A percentile compares a stretch with the other conserved stretches of the same genome.
phyloP scores from a whole-genome alignment of 805 yeast genomes.

The Cyberlindnera mycetangii region DNA sequence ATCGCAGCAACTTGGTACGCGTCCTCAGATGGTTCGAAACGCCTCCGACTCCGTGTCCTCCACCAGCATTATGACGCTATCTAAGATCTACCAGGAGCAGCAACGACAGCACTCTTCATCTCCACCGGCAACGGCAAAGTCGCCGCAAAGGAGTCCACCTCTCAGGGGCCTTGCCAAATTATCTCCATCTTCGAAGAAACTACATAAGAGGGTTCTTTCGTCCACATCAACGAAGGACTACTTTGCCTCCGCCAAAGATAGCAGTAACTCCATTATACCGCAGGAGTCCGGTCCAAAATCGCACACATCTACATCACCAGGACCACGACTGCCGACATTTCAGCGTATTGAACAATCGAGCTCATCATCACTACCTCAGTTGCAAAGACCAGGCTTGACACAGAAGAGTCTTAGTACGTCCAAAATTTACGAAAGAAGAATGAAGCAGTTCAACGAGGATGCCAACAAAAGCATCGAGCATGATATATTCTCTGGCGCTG shows the following conservation, averaged over 20 bases:
- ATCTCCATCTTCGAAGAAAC: slow-evolving; percentile 18
- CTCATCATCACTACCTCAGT: background rate
- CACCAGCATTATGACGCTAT: slow-evolving; percentile 25
- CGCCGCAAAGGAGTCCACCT: slow-evolving; percentile 5
- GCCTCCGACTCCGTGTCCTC: slow-evolving; percentile 17
- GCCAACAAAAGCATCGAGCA: slow-evolving; percentile 2
- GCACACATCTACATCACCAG: slow-evolving; percentile 8
- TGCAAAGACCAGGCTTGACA: slow-evolving; percentile 4
- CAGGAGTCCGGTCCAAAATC: background rate
- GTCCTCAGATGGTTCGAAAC: slow-evolving; percentile 6
- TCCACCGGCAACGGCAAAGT: slow-evolving; percentile 5
- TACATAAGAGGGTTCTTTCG: slow-evolving; percentile 26
- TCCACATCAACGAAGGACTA: slow-evolving; percentile 22
- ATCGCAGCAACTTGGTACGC: background rate
- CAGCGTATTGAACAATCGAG: slow-evolving; percentile 17
- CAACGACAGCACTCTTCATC: slow-evolving; percentile 8
- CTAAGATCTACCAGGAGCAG: slow-evolving; percentile 22
- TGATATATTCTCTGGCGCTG: slow-evolving; percentile 10
- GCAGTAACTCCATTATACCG: background rate
- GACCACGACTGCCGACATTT: slow-evolving; percentile 23
- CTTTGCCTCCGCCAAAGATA: slow-evolving; percentile 9
- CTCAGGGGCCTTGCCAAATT: slow-evolving; percentile 2
- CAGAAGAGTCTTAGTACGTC: slow-evolving; percentile 14
- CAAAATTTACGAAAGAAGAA: slow-evolving; percentile 23
- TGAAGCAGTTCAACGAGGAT: slow-evolving; percentile 17